Conservation (phyloP, 2,329 filamentous ascomycete species). For the Alternaria sp. region DNA sequence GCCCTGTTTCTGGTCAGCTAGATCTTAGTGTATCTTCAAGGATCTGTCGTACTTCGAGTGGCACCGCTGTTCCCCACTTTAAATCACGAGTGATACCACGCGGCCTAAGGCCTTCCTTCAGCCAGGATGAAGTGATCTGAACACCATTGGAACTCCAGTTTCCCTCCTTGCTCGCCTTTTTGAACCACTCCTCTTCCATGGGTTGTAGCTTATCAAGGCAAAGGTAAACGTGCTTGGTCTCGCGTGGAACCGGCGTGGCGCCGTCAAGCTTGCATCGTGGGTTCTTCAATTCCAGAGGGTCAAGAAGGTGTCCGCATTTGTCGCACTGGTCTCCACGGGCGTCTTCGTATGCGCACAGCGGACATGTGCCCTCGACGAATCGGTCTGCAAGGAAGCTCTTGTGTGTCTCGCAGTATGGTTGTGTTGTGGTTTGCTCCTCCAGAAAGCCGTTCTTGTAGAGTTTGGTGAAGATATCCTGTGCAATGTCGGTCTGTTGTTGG, state of each 20-base stretch:
- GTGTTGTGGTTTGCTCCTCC: constrained; percentile 84
- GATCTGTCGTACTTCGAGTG: constrained; percentile 51
- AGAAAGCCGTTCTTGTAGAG: constrained; percentile 90
- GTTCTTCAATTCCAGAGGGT: constrained; percentile 58
- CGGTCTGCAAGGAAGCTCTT: constrained; percentile 60
- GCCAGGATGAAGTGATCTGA: constrained; percentile 81
- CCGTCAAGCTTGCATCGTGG: constrained; percentile 92
- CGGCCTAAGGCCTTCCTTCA: constrained; percentile 83
- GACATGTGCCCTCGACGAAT: constrained; percentile 82
- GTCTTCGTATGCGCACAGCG: constrained; percentile 68
- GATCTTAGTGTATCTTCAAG: background rate
- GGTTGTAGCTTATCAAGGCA: constrained; percentile 83
- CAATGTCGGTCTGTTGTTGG: constrained; percentile 86
- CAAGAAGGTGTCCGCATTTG: constrained; percentile 59
- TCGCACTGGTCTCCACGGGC: constrained; percentile 65
- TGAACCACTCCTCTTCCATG: constrained; percentile 79
- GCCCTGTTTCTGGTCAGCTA: constrained; percentile 47
- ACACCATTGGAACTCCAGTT: constrained; percentile 79
- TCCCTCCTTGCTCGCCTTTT: constrained; percentile 76
- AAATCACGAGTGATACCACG: constrained; percentile 92
- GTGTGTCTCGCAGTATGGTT: constrained; percentile 87
- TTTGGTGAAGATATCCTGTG: constrained; percentile 87
- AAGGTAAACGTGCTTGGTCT: constrained; percentile 93
- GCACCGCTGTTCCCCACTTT: constrained; percentile 81
- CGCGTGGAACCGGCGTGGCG: constrained; percentile 77